Evolutionary conservation across 2,329 filamentous ascomycete genomes (phyloP), one percentile per base, ranked within the genome.

Genomic region (Monosporascus sp.): DNA sequence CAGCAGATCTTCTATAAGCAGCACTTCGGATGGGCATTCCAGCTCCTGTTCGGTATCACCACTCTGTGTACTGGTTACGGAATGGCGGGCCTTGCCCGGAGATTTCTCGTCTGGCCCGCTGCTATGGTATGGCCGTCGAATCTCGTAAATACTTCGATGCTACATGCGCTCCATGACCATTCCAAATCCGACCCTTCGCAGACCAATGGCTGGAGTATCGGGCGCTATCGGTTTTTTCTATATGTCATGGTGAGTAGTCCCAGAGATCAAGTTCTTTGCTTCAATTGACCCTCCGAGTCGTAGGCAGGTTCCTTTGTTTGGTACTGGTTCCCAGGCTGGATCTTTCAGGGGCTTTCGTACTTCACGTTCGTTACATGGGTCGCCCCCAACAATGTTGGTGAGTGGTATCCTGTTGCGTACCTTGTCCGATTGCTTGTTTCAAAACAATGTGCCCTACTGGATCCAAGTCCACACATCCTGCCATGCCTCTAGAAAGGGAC

Each of bases 81-180:
- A 2, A 71, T 87, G 31, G 84, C 84, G 7, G 84, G 84, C 3
- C 65, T 86, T 53, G 73, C 76, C 27, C 74, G 82, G 22, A 76
- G 81, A 37, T 86, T 83, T 68, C 75, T 87, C 27, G 76, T 83
- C 26, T 80, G 74, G 68, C 84, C 82, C 1, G 81, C 83, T 2
- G 77, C 81, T 50, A 86, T 86, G 82, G 80, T 86, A 50, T 86
- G 83, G 83, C 83, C 83, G 1, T 74, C 77, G 22, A 77, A 80
- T 27, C 71, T 78, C 36, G 80, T 85, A 63, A 87, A 84, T 62
- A 76, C 79, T 41, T 76, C 83, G 2, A 75, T 88, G 36, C 85
- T 87, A 66, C 79, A 84, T 62, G 80, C 84, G 2, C 74, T 89
- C 41, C 85, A 89, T 65, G 84, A 88, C 59, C 79, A 80, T 59